Evolutionary conservation across 305 asterid species (phyloP), one percentile per base, ranked within the genome.

Genomic region (Andrographis paniculata): DNA sequence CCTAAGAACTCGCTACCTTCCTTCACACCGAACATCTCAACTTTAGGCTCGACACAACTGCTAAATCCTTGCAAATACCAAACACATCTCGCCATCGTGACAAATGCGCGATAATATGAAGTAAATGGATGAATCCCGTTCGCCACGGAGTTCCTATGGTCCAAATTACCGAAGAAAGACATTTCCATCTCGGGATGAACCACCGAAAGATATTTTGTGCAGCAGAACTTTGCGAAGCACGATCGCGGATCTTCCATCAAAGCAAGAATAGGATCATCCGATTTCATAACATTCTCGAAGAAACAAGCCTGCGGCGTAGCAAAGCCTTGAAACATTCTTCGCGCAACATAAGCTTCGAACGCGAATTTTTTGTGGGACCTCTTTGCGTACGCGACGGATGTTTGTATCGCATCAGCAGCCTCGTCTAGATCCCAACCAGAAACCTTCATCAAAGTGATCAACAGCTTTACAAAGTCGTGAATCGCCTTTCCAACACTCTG

Each of bases 381-480:
- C 80, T 78, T 74, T 47, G 74, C 61, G 27, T 78, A 84, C 19
- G 62, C 68, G 55, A 67, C 87, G 0, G 80, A 66, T 45, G 52
- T 55, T 65, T 76, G 76, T 16, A 85, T 67, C 14, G 69, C 73
- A 61, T 70, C 50, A 22, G 74, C 93, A 38, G 93, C 93, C 56
- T 45, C 50, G 67, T 78, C 93, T 20, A 85, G 71, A 73, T 85
- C 85, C 95, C 93, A 85, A 22, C 66, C 87, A 1, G 94, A 78
- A 56, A 58, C 68, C 50, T 85, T 78, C 84, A 81, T 75, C 20
- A 81, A 55, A 53, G 91, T 64, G 61, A 85, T 81, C 30, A 85
- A 69, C 10, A 91, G 94, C 79, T 81, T 85, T 0, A 87, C 61
- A 51, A 85, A 85, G 59, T 79, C 94, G 54, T 85, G 94, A 56